phyloP scores from a whole-genome alignment of 257 asterid genomes.

The Jacaranda copaia region DNA sequence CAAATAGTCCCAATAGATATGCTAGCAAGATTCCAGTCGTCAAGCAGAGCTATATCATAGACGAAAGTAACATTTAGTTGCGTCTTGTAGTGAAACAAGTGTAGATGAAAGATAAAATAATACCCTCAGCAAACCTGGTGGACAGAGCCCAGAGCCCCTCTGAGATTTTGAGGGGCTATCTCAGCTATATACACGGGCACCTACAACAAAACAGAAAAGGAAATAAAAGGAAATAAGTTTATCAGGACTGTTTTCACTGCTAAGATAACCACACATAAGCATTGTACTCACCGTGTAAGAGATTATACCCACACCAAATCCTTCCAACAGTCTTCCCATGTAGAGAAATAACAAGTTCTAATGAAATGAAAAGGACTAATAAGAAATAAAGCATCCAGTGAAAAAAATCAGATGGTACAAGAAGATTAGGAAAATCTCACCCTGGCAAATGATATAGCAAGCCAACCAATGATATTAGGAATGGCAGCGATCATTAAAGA shows the following conservation, averaged over 20 bases:
- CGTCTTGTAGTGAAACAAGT: constrained; percentile 22
- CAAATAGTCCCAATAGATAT: constrained; percentile 82
- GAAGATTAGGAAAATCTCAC: constrained; percentile 47
- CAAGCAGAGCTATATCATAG: constrained; percentile 73
- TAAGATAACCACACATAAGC: background rate
- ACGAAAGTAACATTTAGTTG: constrained; percentile 27
- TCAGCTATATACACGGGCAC: constrained; percentile 87
- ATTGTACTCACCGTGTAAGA: constrained; percentile 71
- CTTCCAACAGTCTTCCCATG: constrained; percentile 97
- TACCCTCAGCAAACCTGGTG: constrained; percentile 65
- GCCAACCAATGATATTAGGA: constrained; percentile 94
- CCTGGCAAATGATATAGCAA: constrained; percentile 74
- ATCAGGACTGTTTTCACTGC: constrained; percentile 4
- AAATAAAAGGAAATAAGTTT: constrained; percentile 13
- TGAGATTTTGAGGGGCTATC: constrained; percentile 75
- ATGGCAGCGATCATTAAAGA: constrained; percentile 81
- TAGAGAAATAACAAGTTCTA: constrained; percentile 86
- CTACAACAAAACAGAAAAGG: constrained; percentile 36
- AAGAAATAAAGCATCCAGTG: background rate
- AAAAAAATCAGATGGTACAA: background rate
- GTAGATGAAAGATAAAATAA: constrained; percentile 19
- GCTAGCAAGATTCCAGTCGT: constrained; percentile 90
- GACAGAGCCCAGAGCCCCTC: constrained; percentile 73
- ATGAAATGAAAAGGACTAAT: background rate
- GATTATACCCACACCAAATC: constrained; percentile 94